A percentile compares a stretch with the other conserved stretches of the same genome.
These are phyloP conservation scores for Aechmea fasciata DNA, from an alignment of 176 grass and related monocot species.

Conservation along the genomic window DNA sequence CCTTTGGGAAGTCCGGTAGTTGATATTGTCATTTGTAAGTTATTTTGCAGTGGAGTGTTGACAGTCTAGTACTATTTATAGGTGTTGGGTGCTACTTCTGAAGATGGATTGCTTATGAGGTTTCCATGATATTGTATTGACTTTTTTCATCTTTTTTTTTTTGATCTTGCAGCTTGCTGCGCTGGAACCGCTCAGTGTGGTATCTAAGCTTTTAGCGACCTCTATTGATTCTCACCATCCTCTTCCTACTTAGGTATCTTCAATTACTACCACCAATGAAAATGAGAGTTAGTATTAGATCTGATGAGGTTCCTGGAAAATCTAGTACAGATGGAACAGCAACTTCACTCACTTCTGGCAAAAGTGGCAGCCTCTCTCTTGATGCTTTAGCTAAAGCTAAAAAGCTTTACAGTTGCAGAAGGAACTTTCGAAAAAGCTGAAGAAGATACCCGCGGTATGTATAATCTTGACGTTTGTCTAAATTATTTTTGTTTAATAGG, in stretches of 20 bases:
- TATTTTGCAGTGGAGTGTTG: too few species aligned
- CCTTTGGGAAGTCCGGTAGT: too few species aligned
- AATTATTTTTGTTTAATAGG: conserved; percentile 18
- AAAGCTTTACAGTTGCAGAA: conserved; percentile 91
- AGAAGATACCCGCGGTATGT: conserved; percentile 68
- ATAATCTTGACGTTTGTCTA: not conserved
- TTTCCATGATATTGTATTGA: conserved; percentile 9
- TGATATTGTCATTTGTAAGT: too few species aligned
- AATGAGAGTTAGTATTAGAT: conserved; percentile 99
- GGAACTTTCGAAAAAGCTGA: conserved; percentile 76
- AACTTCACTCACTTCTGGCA: conserved; percentile 43
- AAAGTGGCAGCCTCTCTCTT: conserved; percentile 80
- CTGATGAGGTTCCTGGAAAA: conserved; percentile 99
- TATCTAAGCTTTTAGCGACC: conserved; percentile 33
- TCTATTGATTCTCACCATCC: conserved; percentile 35
- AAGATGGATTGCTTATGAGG: not conserved
- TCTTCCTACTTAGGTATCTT: conserved; percentile 79
- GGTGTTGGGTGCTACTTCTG: not conserved
- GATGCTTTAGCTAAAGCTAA: conserved; percentile 99
- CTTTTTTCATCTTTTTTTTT: conserved; percentile 20
- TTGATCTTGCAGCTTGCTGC: conserved; percentile 37
- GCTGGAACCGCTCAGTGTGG: conserved; percentile 41
- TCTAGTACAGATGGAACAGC: conserved; percentile 98
- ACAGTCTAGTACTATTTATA: too few species aligned
- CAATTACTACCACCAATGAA: conserved; percentile 90